Percentiles rank a stretch among this genome's conserved stretches.
phyloP scores from a whole-genome alignment of 345 rosid species.

The Arabidopsis thaliana region DNA sequence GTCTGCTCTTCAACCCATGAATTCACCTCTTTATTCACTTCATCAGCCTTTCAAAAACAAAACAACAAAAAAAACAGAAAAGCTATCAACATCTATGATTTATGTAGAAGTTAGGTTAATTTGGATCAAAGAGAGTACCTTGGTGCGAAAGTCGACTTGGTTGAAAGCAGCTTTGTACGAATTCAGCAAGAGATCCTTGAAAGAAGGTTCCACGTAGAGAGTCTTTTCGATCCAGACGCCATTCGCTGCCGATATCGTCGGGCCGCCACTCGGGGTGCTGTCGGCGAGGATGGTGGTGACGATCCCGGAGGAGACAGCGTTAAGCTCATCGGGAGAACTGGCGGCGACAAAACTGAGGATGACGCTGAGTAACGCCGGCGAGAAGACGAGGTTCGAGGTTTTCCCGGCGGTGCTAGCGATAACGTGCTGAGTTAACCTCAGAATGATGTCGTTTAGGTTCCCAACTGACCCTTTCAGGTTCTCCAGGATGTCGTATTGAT shows the following conservation, averaged over 20 bases:
- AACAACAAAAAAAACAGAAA: neutral
- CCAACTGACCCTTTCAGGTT: conserved; percentile 34
- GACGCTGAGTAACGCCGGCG: conserved; percentile 69
- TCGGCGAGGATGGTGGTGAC: conserved; percentile 63
- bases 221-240: conserved; percentile 69
- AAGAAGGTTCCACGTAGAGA: conserved; percentile 56
- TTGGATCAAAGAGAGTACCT: conserved; percentile 47
- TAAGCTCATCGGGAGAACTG: conserved; percentile 55
- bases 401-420: conserved; percentile 51
- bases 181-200: conserved; percentile 59
- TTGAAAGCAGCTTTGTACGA: conserved; percentile 61
- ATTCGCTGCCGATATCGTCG: conserved; percentile 57
- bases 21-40: conserved; percentile 61
- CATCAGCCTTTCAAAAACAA: conserved; percentile 52
- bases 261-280: conserved; percentile 66
- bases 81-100: neutral
- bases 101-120: neutral
- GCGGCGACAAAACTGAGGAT: conserved; percentile 68
- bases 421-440: conserved; percentile 52
- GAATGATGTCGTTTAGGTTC: conserved; percentile 59
- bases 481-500: neutral
- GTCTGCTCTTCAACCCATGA: conserved; percentile 61
- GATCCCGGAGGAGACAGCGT: conserved; percentile 61
- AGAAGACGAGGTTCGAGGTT: conserved; percentile 60
- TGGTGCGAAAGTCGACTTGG: conserved; percentile 68